A percentile compares a stretch with the other conserved stretches of the same genome.
phyloP scores from a whole-genome alignment of 129 eudicot species.

The Flaveria linearis region DNA sequence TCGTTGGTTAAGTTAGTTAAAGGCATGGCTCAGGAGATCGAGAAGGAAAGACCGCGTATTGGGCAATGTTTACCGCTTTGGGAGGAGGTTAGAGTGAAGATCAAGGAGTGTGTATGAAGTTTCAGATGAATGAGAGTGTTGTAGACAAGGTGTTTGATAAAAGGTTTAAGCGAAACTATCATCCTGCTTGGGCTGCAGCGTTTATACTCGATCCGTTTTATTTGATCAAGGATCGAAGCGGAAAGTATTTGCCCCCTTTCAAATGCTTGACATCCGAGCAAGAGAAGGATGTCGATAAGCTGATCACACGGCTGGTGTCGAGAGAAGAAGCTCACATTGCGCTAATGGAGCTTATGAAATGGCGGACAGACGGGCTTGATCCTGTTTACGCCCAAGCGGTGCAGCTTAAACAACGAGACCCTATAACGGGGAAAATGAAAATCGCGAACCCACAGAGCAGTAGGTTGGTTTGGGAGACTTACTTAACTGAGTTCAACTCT shows the following conservation, averaged over 20 bases:
- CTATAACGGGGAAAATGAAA: conserved; percentile 74
- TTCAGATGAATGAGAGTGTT: conserved; percentile 53
- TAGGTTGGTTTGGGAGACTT: conserved; percentile 91
- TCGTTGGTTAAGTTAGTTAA: conserved; percentile 62
- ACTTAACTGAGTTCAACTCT: conserved; percentile 67
- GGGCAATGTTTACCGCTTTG: conserved; percentile 93
- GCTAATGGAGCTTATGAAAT: conserved; percentile 90
- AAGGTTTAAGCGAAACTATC: conserved; percentile 76
- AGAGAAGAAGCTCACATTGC: conserved; percentile 82
- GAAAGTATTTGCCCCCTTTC: conserved; percentile 90
- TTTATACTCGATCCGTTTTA: conserved; percentile 84
- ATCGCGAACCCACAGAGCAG: conserved; percentile 84
- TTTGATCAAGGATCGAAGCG: conserved; percentile 65
- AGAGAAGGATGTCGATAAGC: conserved; percentile 84
- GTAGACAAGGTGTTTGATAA: conserved; percentile 66
- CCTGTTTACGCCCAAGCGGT: conserved; percentile 97
- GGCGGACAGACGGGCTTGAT: conserved; percentile 93
- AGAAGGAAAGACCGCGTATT: conserved; percentile 61
- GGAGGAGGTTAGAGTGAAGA: conserved; percentile 72
- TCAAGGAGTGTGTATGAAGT: conserved; percentile 72
- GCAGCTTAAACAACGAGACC: conserved; percentile 79
- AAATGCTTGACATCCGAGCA: conserved; percentile 73
- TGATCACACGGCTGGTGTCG: conserved; percentile 78
- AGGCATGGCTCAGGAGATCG: conserved; percentile 65
- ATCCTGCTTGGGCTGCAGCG: conserved; percentile 97